These are phyloP conservation scores for Epichloe festucae DNA, from an alignment of 2,329 filamentous ascomycete genomes.

Conservation along the genomic window DNA sequence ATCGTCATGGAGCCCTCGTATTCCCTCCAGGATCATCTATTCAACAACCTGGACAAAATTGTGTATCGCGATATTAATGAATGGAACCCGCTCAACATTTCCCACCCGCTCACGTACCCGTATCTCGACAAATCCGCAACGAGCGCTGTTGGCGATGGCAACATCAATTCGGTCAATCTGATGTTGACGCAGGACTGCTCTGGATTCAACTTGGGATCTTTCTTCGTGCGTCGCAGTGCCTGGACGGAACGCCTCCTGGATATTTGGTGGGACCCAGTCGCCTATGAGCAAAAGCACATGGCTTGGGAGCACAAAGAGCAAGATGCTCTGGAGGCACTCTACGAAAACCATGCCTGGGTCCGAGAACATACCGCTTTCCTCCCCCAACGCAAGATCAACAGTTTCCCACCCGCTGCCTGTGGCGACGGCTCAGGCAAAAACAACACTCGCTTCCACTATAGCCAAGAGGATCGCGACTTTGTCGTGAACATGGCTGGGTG, in stretches of 20 bases:
- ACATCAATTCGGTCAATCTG: constrained; percentile 68
- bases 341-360: constrained; percentile 84
- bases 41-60: constrained; percentile 60
- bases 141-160: constrained; percentile 65
- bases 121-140: constrained; percentile 66
- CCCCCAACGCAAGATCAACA: constrained; percentile 80
- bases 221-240: constrained; percentile 72
- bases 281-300: constrained; percentile 98
- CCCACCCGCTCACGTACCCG: constrained; percentile 60
- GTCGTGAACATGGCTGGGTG: constrained; percentile 98
- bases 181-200: constrained; percentile 86
- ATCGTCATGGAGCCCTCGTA: constrained; percentile 94
- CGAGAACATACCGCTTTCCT: constrained; percentile 80
- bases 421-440: constrained; percentile 51
- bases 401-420: constrained; percentile 84
- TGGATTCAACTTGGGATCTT: constrained; percentile 93
- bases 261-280: constrained; percentile 96
- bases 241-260: constrained; percentile 91
- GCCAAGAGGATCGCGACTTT: constrained; percentile 76
- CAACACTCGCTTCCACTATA: constrained; percentile 72
- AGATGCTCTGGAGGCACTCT: constrained; percentile 85
- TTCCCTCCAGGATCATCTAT: constrained; percentile 82
- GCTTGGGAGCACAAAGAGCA: constrained; percentile 99
- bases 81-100: constrained; percentile 90
- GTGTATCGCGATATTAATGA: constrained; percentile 92